Percentiles rank a stretch among this genome's conserved stretches.
Evolutionary conservation across 768 basidiomycete species (phyloP).

Genomic region (Mycena sanguinolenta): DNA sequence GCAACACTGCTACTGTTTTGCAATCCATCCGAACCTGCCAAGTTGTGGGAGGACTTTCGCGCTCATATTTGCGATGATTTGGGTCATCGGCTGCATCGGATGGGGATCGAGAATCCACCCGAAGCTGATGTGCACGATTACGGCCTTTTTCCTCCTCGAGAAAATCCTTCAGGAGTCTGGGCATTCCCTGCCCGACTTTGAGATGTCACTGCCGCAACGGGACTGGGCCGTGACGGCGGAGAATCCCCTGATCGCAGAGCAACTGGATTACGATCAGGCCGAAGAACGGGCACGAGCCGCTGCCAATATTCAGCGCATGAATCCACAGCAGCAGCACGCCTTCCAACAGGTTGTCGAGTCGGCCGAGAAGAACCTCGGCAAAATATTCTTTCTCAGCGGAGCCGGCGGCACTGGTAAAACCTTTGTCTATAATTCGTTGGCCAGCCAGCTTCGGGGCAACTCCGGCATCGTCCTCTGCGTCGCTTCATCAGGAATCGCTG

Average conservation of each 20-base stretch:
- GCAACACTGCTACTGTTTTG: constrained; percentile 40
- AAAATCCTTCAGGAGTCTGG: constrained; percentile 10
- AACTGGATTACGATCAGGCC: neutral
- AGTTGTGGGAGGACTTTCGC: neutral
- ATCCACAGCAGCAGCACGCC: neutral
- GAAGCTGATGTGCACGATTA: neutral
- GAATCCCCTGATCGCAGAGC: neutral
- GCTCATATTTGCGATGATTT: constrained; percentile 7
- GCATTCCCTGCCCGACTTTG: constrained; percentile 34
- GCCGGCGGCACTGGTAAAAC: neutral
- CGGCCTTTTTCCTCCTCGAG: neutral
- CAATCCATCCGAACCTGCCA: neutral
- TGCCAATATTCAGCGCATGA: neutral
- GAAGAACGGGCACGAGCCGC: neutral
- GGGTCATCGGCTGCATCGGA: neutral
- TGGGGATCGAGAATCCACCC: neutral
- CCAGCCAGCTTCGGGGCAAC: neutral
- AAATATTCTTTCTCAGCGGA: neutral
- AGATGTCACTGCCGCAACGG: neutral
- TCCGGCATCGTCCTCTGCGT: neutral
- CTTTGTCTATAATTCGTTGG: constrained; percentile 37
- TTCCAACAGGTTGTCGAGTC: neutral
- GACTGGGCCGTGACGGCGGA: neutral
- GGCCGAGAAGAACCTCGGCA: neutral
- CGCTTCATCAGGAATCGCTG: neutral